Conservation (phyloP, 306 rosid species). For the Prinsepia uniflora region DNA sequence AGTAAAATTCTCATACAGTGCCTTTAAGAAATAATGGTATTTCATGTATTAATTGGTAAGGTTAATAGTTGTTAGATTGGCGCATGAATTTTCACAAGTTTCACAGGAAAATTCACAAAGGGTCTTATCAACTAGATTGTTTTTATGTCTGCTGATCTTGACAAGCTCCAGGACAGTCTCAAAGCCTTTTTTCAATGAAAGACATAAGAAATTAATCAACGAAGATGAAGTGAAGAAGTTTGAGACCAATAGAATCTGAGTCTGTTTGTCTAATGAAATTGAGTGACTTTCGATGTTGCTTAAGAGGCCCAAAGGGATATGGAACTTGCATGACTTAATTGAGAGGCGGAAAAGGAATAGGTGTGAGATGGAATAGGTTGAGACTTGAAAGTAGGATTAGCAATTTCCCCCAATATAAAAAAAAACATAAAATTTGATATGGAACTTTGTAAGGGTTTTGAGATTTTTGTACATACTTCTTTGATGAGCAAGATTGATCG, state of each 20-base stretch:
- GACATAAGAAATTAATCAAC: constrained; percentile 40
- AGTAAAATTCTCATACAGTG: too few relatives aligned
- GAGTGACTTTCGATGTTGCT: not conserved
- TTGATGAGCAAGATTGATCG: constrained; percentile 69
- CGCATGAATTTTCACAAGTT: too few relatives aligned
- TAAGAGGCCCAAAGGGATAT: not conserved
- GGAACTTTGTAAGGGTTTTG: too few relatives aligned
- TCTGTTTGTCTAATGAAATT: constrained; percentile 30
- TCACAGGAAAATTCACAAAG: too few relatives aligned
- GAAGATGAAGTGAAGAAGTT: constrained; percentile 52
- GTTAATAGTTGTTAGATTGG: too few relatives aligned
- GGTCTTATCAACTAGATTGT: constrained; percentile 2
- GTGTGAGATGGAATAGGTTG: constrained; percentile 36
- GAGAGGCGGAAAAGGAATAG: constrained; percentile 36
- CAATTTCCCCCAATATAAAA: constrained; percentile 45
- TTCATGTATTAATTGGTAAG: too few relatives aligned
- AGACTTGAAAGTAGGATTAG: constrained; percentile 33
- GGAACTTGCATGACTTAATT: accelerated
- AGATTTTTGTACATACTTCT: constrained; percentile 43
- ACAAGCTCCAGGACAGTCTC: constrained; percentile 43
- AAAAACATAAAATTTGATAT: too few relatives aligned
- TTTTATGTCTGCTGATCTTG: constrained; percentile 37
- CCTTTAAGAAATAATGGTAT: too few relatives aligned
- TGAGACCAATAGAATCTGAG: constrained; percentile 30
- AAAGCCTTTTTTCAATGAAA: constrained; percentile 34